phyloP scores from a whole-genome alignment of 208 protist species.

The Trypanosoma melophagium region DNA sequence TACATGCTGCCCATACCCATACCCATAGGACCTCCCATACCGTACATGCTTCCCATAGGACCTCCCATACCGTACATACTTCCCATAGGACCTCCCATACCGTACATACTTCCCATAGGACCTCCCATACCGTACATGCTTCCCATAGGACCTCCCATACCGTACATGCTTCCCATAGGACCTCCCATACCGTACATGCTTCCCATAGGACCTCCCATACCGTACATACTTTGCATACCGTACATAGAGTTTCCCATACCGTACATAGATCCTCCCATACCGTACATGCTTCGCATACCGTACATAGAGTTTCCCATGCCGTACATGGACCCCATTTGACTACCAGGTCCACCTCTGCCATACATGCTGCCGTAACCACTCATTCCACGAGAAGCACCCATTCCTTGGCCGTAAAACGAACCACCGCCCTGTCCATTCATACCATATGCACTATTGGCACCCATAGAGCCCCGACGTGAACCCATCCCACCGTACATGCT shows the following conservation, averaged over 20 bases:
- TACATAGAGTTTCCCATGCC: slow-evolving; percentile 24
- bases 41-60: background rate
- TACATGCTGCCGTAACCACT: slow-evolving; percentile 36
- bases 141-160: slow-evolving; percentile 27
- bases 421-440: background rate
- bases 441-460: too few relatives aligned
- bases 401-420: background rate
- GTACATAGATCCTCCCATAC: slow-evolving; percentile 37
- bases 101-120: slow-evolving; percentile 27
- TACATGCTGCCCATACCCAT: slow-evolving; percentile 13
- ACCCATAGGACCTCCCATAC: slow-evolving; percentile 22
- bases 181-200: slow-evolving; percentile 16
- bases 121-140: slow-evolving; percentile 28
- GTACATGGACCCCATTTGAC: slow-evolving; percentile 46
- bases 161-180: slow-evolving; percentile 26
- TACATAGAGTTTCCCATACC: slow-evolving; percentile 33
- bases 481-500: background rate
- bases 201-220: slow-evolving; percentile 6
- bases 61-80: slow-evolving; percentile 30
- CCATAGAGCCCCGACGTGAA: background rate
- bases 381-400: slow-evolving; percentile 3
- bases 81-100: slow-evolving; percentile 33
- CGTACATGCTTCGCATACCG: slow-evolving; percentile 20
- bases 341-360: slow-evolving; percentile 21
- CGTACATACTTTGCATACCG: too few relatives aligned